Evolutionary conservation across 805 yeast species (phyloP).

Genomic region (Ogataea degrootiae): DNA sequence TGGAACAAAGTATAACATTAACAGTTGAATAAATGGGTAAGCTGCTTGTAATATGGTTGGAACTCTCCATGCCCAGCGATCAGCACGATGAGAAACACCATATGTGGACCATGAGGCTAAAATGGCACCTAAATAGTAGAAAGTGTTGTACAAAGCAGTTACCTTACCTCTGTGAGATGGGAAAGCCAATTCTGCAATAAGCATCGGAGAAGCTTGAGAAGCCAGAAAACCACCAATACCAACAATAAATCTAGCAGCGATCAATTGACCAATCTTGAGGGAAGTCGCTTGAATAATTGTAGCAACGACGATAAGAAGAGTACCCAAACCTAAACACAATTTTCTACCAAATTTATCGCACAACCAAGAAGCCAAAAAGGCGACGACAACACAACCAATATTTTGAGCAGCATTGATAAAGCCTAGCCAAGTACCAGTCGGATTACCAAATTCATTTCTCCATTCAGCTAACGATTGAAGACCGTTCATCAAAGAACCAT

Average conservation of each 20-base stretch:
- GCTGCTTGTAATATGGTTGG: slow-evolving; percentile 49
- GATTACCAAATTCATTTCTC: slow-evolving; percentile 30
- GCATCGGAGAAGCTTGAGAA: slow-evolving; percentile 40
- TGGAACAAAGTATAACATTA: slow-evolving; percentile 34
- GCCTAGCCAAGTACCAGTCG: slow-evolving; percentile 32
- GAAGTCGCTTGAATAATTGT: slow-evolving; percentile 51
- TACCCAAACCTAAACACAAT: slow-evolving; percentile 48
- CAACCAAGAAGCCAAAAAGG: slow-evolving; percentile 30
- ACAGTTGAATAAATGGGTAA: slow-evolving; percentile 39
- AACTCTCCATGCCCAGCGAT: slow-evolving; percentile 47
- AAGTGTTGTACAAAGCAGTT: slow-evolving; percentile 45
- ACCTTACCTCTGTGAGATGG: slow-evolving; percentile 40
- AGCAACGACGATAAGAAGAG: slow-evolving; percentile 49
- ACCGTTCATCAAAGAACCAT: slow-evolving; percentile 42
- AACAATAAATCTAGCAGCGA: slow-evolving; percentile 41
- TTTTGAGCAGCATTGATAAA: slow-evolving; percentile 33
- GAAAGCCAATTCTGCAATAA: slow-evolving; percentile 46
- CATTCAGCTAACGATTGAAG: slow-evolving; percentile 38
- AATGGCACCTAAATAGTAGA: slow-evolving; percentile 42
- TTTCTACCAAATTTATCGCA: slow-evolving; percentile 55
- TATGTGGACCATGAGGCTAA: slow-evolving; percentile 44
- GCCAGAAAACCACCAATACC: slow-evolving; percentile 44
- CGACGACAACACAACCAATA: slow-evolving; percentile 33
- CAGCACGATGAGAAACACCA: slow-evolving; percentile 31
- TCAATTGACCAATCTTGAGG: slow-evolving; percentile 27